Percentiles rank a stretch among this genome's conserved stretches.
phyloP scores from a whole-genome alignment of 2,329 filamentous ascomycete species.

The Calonectria hawksworthii region DNA sequence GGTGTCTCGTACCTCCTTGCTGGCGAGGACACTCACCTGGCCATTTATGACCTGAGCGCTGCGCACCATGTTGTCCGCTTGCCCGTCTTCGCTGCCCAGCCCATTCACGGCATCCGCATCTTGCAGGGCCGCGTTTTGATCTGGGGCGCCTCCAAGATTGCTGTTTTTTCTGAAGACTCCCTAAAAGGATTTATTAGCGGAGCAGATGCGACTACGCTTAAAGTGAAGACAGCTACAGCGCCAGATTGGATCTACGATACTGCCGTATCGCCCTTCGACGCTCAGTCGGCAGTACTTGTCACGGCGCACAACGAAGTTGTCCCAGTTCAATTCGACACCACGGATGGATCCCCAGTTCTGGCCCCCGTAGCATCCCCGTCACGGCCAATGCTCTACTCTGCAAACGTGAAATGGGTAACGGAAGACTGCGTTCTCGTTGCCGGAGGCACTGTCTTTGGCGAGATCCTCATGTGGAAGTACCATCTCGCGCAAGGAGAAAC shows the following conservation, averaged over 20 bases:
- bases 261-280: constrained; percentile 62
- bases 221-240: constrained; percentile 58
- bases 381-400: constrained; percentile 89
- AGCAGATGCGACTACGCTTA: constrained; percentile 28
- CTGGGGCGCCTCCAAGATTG: constrained; percentile 80
- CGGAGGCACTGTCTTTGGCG: constrained; percentile 93
- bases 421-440: constrained; percentile 77
- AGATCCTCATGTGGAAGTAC: constrained; percentile 91
- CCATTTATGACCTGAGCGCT: constrained; percentile 62
- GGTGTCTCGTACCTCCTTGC: constrained; percentile 62
- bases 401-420: constrained; percentile 76
- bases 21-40: constrained; percentile 72
- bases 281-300: constrained; percentile 70
- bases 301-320: constrained; percentile 91
- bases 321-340: constrained; percentile 56
- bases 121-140: constrained; percentile 62
- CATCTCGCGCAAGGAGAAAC: constrained; percentile 47
- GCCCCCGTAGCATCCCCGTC: constrained; percentile 73
- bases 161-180: constrained; percentile 49
- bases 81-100: constrained; percentile 75
- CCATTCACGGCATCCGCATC: constrained; percentile 80
- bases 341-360: constrained; percentile 54
- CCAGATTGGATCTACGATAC: constrained; percentile 86
- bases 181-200: constrained; percentile 39
- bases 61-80: constrained; percentile 57